phyloP scores from a whole-genome alignment of 176 grass and related monocot genomes.

The Paspalum vaginatum region DNA sequence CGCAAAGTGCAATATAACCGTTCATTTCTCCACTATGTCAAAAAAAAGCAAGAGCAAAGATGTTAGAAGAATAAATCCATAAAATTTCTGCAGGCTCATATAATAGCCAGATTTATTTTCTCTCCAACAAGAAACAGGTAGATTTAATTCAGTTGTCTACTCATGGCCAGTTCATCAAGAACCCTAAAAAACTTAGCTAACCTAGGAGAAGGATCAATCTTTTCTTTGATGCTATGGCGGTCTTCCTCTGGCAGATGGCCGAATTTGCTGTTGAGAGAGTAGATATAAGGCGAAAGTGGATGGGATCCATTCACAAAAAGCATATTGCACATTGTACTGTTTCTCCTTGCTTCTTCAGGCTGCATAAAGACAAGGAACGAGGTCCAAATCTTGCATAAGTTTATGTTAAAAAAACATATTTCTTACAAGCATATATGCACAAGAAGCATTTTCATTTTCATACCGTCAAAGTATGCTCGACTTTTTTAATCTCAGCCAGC shows the following conservation, averaged over 20 bases:
- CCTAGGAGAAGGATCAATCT: slow-evolving; percentile 83
- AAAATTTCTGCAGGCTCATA: slow-evolving; percentile 13
- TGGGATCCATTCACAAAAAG: slow-evolving; percentile 97
- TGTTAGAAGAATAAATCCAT: slow-evolving; percentile 25
- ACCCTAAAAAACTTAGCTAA: slow-evolving; percentile 42
- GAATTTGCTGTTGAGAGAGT: slow-evolving; percentile 80
- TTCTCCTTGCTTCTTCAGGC: slow-evolving; percentile 94
- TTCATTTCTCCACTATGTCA: slow-evolving; percentile 90
- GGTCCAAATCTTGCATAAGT: slow-evolving; percentile 20
- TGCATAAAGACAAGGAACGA: slow-evolving; percentile 41
- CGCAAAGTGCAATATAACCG: slow-evolving; percentile 83
- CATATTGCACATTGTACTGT: slow-evolving; percentile 88
- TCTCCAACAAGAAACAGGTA: not conserved
- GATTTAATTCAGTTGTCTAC: not conserved
- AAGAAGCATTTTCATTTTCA: slow-evolving; percentile 1
- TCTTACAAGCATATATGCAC: slow-evolving; percentile 29
- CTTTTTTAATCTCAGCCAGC: slow-evolving; percentile 84
- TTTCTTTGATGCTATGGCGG: slow-evolving; percentile 68
- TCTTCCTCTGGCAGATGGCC: slow-evolving; percentile 65
- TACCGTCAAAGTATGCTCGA: slow-evolving; percentile 96
- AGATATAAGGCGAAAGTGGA: slow-evolving; percentile 88
- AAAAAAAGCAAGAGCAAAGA: slow-evolving; percentile 31
- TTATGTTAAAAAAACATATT: not conserved
- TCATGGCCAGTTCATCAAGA: slow-evolving; percentile 19
- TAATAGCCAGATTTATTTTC: not conserved